A percentile compares a stretch with the other conserved stretches of the same genome.
Evolutionary conservation across 129 eudicot genomes (phyloP).

Genomic region (Lonicera japonica): DNA sequence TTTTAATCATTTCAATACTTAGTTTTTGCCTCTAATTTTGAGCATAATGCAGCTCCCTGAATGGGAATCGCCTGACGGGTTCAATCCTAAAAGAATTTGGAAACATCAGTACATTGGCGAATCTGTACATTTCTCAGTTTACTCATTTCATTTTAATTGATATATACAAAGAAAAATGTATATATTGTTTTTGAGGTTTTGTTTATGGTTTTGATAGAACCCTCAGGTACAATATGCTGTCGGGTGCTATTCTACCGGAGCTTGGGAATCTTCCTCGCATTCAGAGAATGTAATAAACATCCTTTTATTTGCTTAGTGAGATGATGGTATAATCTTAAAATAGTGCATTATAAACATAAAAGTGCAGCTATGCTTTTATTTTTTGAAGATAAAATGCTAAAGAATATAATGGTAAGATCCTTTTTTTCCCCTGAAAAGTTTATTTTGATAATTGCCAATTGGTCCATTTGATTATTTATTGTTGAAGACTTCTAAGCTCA

Average conservation of each 20-base stretch:
- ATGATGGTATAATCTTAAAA: neutral
- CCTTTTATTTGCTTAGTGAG: neutral
- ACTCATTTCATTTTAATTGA: neutral
- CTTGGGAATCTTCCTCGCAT: constrained; percentile 36
- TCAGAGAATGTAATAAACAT: constrained; percentile 25
- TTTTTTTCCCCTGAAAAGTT: neutral
- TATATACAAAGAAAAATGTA: neutral
- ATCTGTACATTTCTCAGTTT: constrained; percentile 10
- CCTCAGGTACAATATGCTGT: constrained; percentile 37
- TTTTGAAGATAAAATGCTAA: too few species aligned
- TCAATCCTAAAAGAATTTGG: constrained; percentile 25
- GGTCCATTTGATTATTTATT: neutral
- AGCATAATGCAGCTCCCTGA: constrained; percentile 16
- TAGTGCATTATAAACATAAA: neutral
- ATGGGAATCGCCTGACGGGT: constrained; percentile 23
- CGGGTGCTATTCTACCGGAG: constrained; percentile 41
- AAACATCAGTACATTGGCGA: constrained; percentile 19
- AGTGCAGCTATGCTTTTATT: too few species aligned
- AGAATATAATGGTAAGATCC: too few species aligned
- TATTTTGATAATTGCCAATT: neutral
- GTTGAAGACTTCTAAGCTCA: constrained; percentile 31
- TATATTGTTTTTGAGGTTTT: neutral
- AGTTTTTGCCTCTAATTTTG: neutral
- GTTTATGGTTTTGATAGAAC: constrained; percentile 24
- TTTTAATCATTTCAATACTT: too few species aligned